Evolutionary conservation across 2,329 filamentous ascomycete genomes (phyloP).

Genomic region (Orbilia oligospora): DNA sequence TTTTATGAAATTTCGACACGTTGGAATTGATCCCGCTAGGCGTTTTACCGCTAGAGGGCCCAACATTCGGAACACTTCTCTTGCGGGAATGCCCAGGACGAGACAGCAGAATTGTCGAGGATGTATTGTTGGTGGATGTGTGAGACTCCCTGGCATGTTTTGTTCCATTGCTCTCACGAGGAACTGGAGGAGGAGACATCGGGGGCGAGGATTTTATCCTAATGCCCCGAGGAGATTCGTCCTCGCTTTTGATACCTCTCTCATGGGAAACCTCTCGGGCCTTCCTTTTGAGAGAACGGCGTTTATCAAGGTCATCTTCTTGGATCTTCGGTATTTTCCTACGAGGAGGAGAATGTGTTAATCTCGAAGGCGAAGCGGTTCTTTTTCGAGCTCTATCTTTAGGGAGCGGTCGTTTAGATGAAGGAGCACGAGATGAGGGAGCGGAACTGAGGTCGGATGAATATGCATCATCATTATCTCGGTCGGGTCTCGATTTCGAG

Average conservation of each 20-base stretch:
- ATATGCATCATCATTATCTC: slow-evolving; percentile 62
- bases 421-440: slow-evolving; percentile 58
- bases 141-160: slow-evolving; percentile 34
- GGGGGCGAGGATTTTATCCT: slow-evolving; percentile 63
- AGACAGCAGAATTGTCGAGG: slow-evolving; percentile 17
- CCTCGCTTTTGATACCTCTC: slow-evolving; percentile 43
- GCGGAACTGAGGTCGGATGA: slow-evolving; percentile 64
- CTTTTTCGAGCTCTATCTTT: slow-evolving; percentile 46
- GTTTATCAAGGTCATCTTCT: slow-evolving; percentile 34
- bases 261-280: slow-evolving; percentile 45
- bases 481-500: slow-evolving; percentile 47
- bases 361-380: slow-evolving; percentile 51
- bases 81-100: slow-evolving; percentile 45
- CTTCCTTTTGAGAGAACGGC: slow-evolving; percentile 53
- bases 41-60: slow-evolving; percentile 25
- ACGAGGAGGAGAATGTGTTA: slow-evolving; percentile 54
- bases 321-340: slow-evolving; percentile 53
- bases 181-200: slow-evolving; percentile 61
- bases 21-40: slow-evolving; percentile 5
- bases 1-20: slow-evolving; percentile 32
- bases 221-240: slow-evolving; percentile 56
- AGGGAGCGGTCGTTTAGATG: slow-evolving; percentile 35
- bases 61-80: slow-evolving; percentile 42
- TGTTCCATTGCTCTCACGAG: slow-evolving; percentile 52
- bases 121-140: slow-evolving; percentile 18